Percentiles rank a stretch among this genome's conserved stretches.
Conservation (phyloP, 1,284 basidiomycete species). For the Meripilus lineatus region DNA sequence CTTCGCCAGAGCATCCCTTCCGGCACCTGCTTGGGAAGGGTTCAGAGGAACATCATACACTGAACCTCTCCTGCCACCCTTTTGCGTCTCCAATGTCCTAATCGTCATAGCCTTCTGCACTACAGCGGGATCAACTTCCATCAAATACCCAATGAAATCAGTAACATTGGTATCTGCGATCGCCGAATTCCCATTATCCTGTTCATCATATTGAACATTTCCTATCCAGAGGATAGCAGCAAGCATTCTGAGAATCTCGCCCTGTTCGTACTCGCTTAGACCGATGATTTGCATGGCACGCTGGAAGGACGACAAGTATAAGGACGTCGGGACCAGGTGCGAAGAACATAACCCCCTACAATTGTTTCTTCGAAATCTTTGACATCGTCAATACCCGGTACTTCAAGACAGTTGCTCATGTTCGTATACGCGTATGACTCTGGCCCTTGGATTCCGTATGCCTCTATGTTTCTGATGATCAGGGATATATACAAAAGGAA, state of each 20-base stretch:
- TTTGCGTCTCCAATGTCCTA: constrained; percentile 89
- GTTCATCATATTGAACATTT: constrained; percentile 88
- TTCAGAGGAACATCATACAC: constrained; percentile 97
- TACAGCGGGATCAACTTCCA: constrained; percentile 78
- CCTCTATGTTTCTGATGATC: too few species aligned
- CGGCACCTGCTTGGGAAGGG: constrained; percentile 84
- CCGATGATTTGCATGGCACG: constrained; percentile 95
- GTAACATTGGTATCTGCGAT: constrained; percentile 87
- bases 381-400: constrained; percentile 87
- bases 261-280: constrained; percentile 80
- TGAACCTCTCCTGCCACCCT: constrained; percentile 89
- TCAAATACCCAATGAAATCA: constrained; percentile 93
- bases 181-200: constrained; percentile 84
- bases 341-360: constrained; percentile 37
- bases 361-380: constrained; percentile 88
- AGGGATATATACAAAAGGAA: not conserved
- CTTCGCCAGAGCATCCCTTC: constrained; percentile 91
- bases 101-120: constrained; percentile 87
- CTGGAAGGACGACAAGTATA: constrained; percentile 32
- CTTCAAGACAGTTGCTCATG: constrained; percentile 87
- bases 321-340: not conserved
- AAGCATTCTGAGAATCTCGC: constrained; percentile 91
- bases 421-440: constrained; percentile 95
- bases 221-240: constrained; percentile 95
- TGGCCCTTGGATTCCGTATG: constrained; percentile 95